Base-by-base conservation (phyloP, 1,284 basidiomycete genomes). In the Hypsizygus ulmarius region DNA sequence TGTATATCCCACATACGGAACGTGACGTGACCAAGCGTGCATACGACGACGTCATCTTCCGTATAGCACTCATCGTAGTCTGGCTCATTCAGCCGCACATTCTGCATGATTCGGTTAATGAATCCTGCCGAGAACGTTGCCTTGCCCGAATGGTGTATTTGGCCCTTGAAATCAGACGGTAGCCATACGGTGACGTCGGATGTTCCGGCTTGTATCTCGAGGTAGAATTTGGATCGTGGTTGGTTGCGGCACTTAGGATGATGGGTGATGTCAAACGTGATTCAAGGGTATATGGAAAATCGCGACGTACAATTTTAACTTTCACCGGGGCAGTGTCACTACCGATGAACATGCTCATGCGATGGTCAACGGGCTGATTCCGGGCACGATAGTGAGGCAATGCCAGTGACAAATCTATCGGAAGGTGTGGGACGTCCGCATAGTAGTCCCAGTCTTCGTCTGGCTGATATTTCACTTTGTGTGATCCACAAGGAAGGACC, bases 1-100 rank as follows among this genome's bases (percentile, higher is more conserved):
- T 76, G 72, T 49, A 84, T 75, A 60, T 89, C 84, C 87, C 87
- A 89, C 84, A 88, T 87, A 27, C 81, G 79, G 64, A 89, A 84
- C 2, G 73, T 77, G 45, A 89, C 74, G 30, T 63, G 66, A 7
- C 86, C 86, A 11, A 59, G 57, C 16, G 84, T 84, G 39, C 69
- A 66, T 3, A 89, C 73, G 37, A 81, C 65, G 36, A 87, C 78
- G 56, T 81, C 76, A 59, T 89, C 87, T 47, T 72, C 69, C 25
- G 66, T 63, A 52, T 63, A 59, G 18, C 64, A 64, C 25, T 75
- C 74, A 42, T 62, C 63, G 45, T 66, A 66, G 16, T 67, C 60
- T 27, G 72, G 67, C 43, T 77, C 74, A 55, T 81, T 80, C 47
- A 87, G 62, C 38, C 70, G 72, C 43, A 77, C 79, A 57, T 84